phyloP scores from a whole-genome alignment of 768 basidiomycete species.

The Lactarius akahatsu region DNA sequence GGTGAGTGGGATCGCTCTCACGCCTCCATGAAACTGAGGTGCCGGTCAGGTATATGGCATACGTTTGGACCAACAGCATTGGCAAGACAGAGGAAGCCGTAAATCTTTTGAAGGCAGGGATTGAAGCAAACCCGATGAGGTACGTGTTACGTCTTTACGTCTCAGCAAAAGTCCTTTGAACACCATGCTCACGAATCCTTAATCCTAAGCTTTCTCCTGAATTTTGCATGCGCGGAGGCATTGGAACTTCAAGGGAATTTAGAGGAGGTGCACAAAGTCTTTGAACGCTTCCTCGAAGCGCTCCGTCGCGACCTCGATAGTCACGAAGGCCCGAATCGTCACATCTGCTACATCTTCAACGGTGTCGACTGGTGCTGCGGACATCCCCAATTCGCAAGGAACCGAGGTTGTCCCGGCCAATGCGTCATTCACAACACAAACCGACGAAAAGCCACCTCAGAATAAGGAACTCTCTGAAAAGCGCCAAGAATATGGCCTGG shows the following conservation, averaged over 20 bases:
- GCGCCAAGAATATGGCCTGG: slow-evolving; percentile 71
- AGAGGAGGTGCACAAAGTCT: slow-evolving; percentile 67
- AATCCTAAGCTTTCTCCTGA: slow-evolving; percentile 72
- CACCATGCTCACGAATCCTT: slow-evolving; percentile 5
- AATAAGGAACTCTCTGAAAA: slow-evolving; percentile 57
- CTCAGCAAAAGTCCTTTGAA: slow-evolving; percentile 21
- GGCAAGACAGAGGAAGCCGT: slow-evolving; percentile 82
- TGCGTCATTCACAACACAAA: slow-evolving; percentile 44
- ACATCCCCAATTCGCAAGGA: slow-evolving; percentile 11
- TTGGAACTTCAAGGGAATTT: slow-evolving; percentile 64
- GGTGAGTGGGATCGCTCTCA: slow-evolving; percentile 47
- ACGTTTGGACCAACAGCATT: slow-evolving; percentile 71
- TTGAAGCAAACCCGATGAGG: slow-evolving; percentile 87
- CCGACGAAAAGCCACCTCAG: slow-evolving; percentile 52
- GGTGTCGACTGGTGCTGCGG: slow-evolving; percentile 29
- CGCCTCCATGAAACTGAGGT: background rate
- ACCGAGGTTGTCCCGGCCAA: slow-evolving; percentile 16
- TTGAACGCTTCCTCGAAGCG: slow-evolving; percentile 66
- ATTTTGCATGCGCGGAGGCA: slow-evolving; percentile 81
- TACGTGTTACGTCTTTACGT: slow-evolving; percentile 30
- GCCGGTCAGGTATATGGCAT: slow-evolving; percentile 79
- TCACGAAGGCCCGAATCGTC: slow-evolving; percentile 51
- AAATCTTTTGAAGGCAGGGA: slow-evolving; percentile 75
- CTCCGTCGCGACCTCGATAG: slow-evolving; percentile 65
- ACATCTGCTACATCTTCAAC: slow-evolving; percentile 41